Percentiles rank a stretch among this genome's conserved stretches.
phyloP scores from a whole-genome alignment of 495 filamentous ascomycete species.

The Penicillium crystallinum region DNA sequence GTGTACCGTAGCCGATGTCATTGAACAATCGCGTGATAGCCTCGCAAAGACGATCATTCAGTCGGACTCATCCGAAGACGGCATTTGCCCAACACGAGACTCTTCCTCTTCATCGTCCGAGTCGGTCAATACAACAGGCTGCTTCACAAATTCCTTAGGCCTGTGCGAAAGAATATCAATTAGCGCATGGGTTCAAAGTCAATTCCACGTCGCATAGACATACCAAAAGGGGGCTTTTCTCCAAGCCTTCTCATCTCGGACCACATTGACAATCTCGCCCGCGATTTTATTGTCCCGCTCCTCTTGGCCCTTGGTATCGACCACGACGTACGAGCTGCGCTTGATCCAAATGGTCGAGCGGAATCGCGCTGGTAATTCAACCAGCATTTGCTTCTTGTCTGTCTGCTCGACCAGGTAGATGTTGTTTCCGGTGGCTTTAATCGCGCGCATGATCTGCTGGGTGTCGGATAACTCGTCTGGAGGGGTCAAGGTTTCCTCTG shows the following conservation, averaged over 20 bases:
- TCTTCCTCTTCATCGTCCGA: slow-evolving; percentile 61
- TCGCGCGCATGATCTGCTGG: slow-evolving; percentile 67
- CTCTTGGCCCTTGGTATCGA: slow-evolving; percentile 64
- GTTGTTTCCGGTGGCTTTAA: slow-evolving; percentile 82
- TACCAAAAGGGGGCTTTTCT: slow-evolving; percentile 88
- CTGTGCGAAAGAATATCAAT: slow-evolving; percentile 36
- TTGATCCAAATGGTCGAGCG: slow-evolving; percentile 89
- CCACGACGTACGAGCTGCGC: slow-evolving; percentile 77
- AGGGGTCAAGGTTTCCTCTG: slow-evolving; percentile 68
- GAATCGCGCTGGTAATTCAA: slow-evolving; percentile 76
- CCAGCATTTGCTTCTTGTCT: slow-evolving; percentile 50
- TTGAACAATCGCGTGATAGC: background rate
- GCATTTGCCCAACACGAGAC: slow-evolving; percentile 76
- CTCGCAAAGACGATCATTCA: slow-evolving; percentile 11
- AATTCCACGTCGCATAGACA: slow-evolving; percentile 17
- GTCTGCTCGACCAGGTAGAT: slow-evolving; percentile 70
- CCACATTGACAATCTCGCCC: slow-evolving; percentile 90
- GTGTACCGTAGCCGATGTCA: background rate
- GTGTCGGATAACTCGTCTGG: slow-evolving; percentile 57
- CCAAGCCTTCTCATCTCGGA: slow-evolving; percentile 87
- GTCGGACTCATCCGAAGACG: slow-evolving; percentile 60
- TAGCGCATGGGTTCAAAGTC: background rate
- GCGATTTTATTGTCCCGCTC: slow-evolving; percentile 71
- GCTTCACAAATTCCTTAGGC: slow-evolving; percentile 75
- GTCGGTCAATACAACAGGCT: slow-evolving; percentile 36